These are phyloP conservation scores for Lentinus tigrinus DNA, from an alignment of 768 basidiomycete species.

Conservation along the genomic window DNA sequence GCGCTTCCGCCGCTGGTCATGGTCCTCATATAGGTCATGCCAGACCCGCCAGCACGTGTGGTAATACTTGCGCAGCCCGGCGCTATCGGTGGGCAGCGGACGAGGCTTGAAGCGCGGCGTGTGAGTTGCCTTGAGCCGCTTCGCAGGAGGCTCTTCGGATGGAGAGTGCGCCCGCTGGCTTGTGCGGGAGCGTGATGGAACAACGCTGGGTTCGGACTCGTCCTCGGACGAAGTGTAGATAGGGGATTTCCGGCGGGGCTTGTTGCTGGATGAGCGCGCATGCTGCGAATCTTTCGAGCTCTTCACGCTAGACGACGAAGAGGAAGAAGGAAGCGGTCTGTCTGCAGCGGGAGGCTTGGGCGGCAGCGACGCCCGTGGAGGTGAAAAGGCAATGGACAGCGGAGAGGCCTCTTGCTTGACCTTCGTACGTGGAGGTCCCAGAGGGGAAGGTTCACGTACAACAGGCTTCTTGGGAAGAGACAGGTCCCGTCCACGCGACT, in stretches of 20 bases:
- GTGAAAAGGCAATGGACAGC: conserved; percentile 20
- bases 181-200: conserved; percentile 11
- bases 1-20: conserved; percentile 50
- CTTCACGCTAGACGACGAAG: conserved; percentile 6
- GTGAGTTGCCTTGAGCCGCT: conserved; percentile 25
- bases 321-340: conserved; percentile 9
- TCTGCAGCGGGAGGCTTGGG: conserved; percentile 5
- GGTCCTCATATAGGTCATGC: conserved; percentile 42
- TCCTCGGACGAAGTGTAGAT: conserved; percentile 71
- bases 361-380: conserved; percentile 14
- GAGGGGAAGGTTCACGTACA: conserved; percentile 23
- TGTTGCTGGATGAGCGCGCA: conserved; percentile 5
- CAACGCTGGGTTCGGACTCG: conserved; percentile 39
- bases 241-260: conserved; percentile 46
- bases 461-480: conserved; percentile 35
- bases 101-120: conserved; percentile 15
- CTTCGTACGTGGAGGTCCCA: conserved; percentile 28
- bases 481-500: conserved; percentile 13
- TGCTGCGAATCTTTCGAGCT: conserved; percentile 2
- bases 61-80: conserved; percentile 53
- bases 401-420: conserved; percentile 37
- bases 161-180: neutral
- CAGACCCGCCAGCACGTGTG: conserved; percentile 52
- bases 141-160: conserved; percentile 24
- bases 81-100: conserved; percentile 47